Conservation (phyloP, 495 filamentous ascomycete species). For the Aspergillus panamensis region DNA sequence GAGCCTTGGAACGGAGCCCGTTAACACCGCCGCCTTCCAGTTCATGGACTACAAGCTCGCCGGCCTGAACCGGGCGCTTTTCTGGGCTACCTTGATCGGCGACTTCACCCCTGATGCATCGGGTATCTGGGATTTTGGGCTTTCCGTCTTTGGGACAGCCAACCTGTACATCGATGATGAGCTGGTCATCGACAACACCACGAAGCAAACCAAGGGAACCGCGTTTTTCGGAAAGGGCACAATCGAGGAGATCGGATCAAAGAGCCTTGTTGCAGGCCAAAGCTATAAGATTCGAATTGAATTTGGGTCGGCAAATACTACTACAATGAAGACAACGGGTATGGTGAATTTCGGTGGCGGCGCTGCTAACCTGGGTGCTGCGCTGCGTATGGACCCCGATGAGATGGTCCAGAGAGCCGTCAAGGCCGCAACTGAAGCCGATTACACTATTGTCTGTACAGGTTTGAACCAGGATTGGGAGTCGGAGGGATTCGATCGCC, state of each 20-base stretch:
- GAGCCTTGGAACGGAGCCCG: slow-evolving; percentile 45
- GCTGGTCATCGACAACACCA: slow-evolving; percentile 61
- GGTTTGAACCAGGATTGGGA: slow-evolving; percentile 82
- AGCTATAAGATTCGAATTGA: slow-evolving; percentile 56
- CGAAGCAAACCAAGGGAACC: slow-evolving; percentile 52
- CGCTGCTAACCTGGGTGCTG: slow-evolving; percentile 69
- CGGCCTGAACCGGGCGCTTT: slow-evolving; percentile 43
- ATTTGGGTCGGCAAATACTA: slow-evolving; percentile 57
- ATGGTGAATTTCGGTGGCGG: slow-evolving; percentile 54
- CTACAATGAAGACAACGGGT: slow-evolving; percentile 44
- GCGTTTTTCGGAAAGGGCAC: slow-evolving; percentile 57
- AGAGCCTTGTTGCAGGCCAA: slow-evolving; percentile 49
- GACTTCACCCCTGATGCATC: slow-evolving; percentile 51
- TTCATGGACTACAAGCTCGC: slow-evolving; percentile 56
- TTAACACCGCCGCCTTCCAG: slow-evolving; percentile 50
- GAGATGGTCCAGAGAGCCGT: slow-evolving; percentile 64
- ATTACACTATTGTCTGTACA: slow-evolving; percentile 70
- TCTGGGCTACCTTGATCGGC: slow-evolving; percentile 51
- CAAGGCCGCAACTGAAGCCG: slow-evolving; percentile 53
- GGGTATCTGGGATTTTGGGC: slow-evolving; percentile 65
- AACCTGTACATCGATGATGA: slow-evolving; percentile 63
- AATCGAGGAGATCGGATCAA: slow-evolving; percentile 51
- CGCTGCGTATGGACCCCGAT: slow-evolving; percentile 58
- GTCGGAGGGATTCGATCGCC: slow-evolving; percentile 75
- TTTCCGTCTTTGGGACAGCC: slow-evolving; percentile 67